Percentiles rank a stretch among this genome's conserved stretches.
Evolutionary conservation across 495 filamentous ascomycete genomes (phyloP).

Genomic region (Aspergillus cavernicola): DNA sequence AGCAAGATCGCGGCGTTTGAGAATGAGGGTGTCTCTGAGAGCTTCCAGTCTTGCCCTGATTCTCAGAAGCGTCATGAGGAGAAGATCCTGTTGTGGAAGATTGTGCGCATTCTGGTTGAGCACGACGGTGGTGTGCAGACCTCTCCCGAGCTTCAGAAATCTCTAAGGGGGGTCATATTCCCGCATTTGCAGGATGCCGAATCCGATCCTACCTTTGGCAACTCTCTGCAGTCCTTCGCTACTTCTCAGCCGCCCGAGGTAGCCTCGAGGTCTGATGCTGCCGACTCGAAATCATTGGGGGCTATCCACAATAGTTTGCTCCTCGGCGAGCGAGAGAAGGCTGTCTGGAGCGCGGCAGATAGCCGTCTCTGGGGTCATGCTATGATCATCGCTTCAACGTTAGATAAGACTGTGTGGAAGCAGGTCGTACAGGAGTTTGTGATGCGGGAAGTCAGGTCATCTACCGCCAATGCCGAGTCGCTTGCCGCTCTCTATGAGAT

Average conservation of each 20-base stretch:
- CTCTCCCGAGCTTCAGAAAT: slow-evolving; percentile 65
- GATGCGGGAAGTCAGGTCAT: slow-evolving; percentile 79
- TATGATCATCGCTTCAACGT: slow-evolving; percentile 81
- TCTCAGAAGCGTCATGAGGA: slow-evolving; percentile 72
- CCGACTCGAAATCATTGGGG: slow-evolving; percentile 63
- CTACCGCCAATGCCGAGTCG: slow-evolving; percentile 72
- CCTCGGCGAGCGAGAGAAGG: slow-evolving; percentile 80
- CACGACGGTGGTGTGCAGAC: slow-evolving; percentile 79
- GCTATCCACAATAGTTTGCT: slow-evolving; percentile 68
- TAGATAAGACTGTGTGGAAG: slow-evolving; percentile 69
- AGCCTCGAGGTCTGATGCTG: slow-evolving; percentile 51
- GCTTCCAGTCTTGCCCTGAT: slow-evolving; percentile 47
- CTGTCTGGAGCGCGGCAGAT: slow-evolving; percentile 93
- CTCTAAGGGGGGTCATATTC: slow-evolving; percentile 68
- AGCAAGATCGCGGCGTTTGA: slow-evolving; percentile 70
- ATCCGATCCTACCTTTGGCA: slow-evolving; percentile 24
- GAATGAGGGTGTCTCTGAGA: slow-evolving; percentile 48
- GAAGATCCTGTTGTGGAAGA: slow-evolving; percentile 82
- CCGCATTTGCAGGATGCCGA: slow-evolving; percentile 50
- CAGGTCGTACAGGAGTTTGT: slow-evolving; percentile 94
- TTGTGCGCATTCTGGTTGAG: slow-evolving; percentile 76
- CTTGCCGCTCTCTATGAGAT: slow-evolving; percentile 88
- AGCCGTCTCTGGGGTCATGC: slow-evolving; percentile 94
- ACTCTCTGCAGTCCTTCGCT: slow-evolving; percentile 20
- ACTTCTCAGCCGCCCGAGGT: slow-evolving; percentile 27